phyloP scores from a whole-genome alignment of 345 rosid genomes.

The Eucalyptus caleyi region DNA sequence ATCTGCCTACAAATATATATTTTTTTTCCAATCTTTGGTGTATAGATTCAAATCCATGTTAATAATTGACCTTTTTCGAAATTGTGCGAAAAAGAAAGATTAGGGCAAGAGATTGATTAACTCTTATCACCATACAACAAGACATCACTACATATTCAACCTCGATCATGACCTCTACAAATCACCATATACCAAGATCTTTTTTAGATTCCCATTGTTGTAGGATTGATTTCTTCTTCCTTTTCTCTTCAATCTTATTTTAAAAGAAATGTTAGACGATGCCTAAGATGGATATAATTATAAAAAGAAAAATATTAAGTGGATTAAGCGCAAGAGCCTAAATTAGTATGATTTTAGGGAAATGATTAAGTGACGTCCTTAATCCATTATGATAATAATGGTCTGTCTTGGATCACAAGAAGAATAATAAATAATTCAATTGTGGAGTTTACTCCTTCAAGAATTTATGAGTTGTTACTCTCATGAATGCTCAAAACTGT shows the following conservation, averaged over 20 bases:
- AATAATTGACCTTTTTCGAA: not conserved
- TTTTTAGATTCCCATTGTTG: not conserved
- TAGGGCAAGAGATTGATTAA: not conserved
- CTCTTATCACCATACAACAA: not conserved
- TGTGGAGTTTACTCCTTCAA: not conserved
- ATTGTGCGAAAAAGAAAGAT: not conserved
- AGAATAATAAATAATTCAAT: too few species aligned
- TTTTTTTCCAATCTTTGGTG: not conserved
- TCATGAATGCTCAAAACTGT: not conserved
- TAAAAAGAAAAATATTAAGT: not conserved
- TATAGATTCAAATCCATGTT: not conserved
- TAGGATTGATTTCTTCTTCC: not conserved
- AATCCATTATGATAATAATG: too few species aligned
- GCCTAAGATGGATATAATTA: not conserved
- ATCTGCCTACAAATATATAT: not conserved
- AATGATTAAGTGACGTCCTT: not conserved
- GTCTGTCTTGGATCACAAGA: fast-evolving
- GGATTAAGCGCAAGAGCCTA: not conserved
- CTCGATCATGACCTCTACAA: not conserved
- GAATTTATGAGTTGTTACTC: not conserved
- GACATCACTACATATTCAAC: not conserved
- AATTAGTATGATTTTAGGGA: fast-evolving
- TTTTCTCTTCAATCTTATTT: not conserved
- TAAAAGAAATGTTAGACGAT: fast-evolving
- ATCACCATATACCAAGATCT: not conserved